A percentile compares a stretch with the other conserved stretches of the same genome.
phyloP scores from a whole-genome alignment of 805 yeast species.

The Scheffersomyces amazonensis region DNA sequence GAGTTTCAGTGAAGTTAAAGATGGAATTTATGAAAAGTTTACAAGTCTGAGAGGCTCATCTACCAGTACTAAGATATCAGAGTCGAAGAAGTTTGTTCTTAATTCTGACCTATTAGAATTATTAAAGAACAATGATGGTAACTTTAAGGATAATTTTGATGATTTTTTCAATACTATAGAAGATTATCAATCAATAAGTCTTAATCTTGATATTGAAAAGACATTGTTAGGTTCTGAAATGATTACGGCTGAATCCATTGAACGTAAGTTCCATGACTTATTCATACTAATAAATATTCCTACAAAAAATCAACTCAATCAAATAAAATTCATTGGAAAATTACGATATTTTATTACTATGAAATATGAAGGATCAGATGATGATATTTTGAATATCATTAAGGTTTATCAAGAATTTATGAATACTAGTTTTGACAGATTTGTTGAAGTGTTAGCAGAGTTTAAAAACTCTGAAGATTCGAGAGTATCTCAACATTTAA shows the following conservation, averaged over 20 bases:
- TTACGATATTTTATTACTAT: conserved; percentile 12
- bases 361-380: conserved; percentile 11
- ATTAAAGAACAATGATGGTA: not conserved
- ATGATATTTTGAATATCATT: conserved; percentile 5
- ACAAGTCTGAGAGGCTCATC: not conserved
- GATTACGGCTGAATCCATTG: not conserved
- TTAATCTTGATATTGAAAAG: not conserved
- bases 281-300: no score
- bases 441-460: conserved; percentile 1
- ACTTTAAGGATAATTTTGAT: not conserved
- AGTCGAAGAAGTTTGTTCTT: not conserved
- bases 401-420: not conserved
- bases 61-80: not conserved
- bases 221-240: not conserved
- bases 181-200: not conserved
- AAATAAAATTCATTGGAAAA: conserved; percentile 4
- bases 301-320: not conserved
- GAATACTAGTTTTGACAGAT: not conserved
- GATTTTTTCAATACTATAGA: not conserved
- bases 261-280: not conserved
- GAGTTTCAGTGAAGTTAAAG: not conserved
- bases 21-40: not conserved
- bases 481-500: not conserved
- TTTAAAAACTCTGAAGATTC: not conserved
- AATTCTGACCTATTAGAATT: not conserved